A percentile compares a stretch with the other conserved stretches of the same genome.
Conservation (phyloP, 805 yeast species). For the Yarrowia sp. region DNA sequence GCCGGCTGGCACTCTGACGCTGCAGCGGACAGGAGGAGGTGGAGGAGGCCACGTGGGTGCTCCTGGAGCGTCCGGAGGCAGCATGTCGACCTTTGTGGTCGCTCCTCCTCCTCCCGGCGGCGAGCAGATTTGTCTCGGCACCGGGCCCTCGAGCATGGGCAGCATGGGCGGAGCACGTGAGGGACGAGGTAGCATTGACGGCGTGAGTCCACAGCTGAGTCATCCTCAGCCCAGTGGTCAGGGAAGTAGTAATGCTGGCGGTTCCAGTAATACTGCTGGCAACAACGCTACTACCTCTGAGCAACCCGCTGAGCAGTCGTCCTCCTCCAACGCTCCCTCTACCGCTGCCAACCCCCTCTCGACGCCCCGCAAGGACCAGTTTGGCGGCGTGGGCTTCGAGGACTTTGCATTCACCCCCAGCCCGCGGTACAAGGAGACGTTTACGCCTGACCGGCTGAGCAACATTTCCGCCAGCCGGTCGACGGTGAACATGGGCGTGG, state of each 20-base stretch:
- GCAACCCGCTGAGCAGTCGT: neutral
- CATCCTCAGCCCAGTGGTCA: neutral
- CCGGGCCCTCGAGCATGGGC: neutral
- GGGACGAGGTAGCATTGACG: conserved; percentile 12
- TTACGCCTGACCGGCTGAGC: conserved; percentile 35
- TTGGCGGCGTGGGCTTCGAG: conserved; percentile 33
- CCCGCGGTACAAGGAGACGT: conserved; percentile 33
- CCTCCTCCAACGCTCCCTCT: neutral
- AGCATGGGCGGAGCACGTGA: neutral
- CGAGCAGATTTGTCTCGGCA: conserved; percentile 31
- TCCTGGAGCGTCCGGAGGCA: neutral
- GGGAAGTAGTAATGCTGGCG: too few species aligned
- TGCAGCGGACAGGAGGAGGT: conserved; percentile 17
- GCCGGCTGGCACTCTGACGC: conserved; percentile 27
- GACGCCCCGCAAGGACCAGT: conserved; percentile 33
- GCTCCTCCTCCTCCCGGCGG: conserved; percentile 36
- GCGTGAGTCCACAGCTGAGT: neutral
- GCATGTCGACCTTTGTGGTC: conserved; percentile 30
- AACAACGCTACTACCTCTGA: neutral
- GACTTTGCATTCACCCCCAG: conserved; percentile 36
- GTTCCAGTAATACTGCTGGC: neutral
- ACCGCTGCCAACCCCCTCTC: conserved; percentile 5
- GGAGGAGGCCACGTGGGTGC: neutral
- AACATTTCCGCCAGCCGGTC: conserved; percentile 33
- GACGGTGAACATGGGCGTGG: conserved; percentile 31